phyloP scores from a whole-genome alignment of 441 rosid species.

The Euphorbia celastroides region DNA sequence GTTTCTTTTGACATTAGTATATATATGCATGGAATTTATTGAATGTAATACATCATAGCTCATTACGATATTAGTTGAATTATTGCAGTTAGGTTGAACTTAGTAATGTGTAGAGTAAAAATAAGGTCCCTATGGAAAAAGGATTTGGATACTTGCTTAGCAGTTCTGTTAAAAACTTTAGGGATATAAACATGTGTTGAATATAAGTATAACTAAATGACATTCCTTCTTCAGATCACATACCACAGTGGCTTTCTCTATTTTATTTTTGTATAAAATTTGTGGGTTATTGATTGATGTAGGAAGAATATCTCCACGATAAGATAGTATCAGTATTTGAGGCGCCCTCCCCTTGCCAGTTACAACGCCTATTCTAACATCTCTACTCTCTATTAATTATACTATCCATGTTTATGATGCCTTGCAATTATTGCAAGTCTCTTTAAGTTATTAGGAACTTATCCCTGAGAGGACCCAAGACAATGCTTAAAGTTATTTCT shows the following conservation, averaged over 20 bases:
- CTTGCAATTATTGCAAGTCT: not conserved
- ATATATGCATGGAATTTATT: not conserved
- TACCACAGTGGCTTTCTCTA: not conserved
- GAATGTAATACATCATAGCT: constrained; percentile 5
- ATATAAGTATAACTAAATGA: not conserved
- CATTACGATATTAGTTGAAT: not conserved
- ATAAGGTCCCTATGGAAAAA: not conserved
- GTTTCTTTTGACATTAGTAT: not conserved
- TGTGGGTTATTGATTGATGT: not conserved
- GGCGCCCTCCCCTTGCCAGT: not conserved
- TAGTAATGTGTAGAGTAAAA: not conserved
- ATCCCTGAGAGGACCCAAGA: not conserved
- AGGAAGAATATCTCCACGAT: not conserved
- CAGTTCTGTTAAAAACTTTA: not conserved
- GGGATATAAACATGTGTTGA: not conserved
- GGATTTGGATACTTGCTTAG: not conserved
- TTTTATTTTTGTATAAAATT: not conserved
- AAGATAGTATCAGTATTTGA: not conserved
- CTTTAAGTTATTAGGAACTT: not conserved
- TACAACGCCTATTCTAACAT: not conserved
- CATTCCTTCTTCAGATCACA: not conserved
- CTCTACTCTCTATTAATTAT: not conserved
- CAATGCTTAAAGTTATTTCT: not conserved
- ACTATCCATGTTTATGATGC: not conserved
- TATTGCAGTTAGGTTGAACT: not conserved